Percentiles rank a stretch among this genome's conserved stretches.
Evolutionary conservation across 495 filamentous ascomycete genomes (phyloP).

Genomic region (Penicillium coffeae): DNA sequence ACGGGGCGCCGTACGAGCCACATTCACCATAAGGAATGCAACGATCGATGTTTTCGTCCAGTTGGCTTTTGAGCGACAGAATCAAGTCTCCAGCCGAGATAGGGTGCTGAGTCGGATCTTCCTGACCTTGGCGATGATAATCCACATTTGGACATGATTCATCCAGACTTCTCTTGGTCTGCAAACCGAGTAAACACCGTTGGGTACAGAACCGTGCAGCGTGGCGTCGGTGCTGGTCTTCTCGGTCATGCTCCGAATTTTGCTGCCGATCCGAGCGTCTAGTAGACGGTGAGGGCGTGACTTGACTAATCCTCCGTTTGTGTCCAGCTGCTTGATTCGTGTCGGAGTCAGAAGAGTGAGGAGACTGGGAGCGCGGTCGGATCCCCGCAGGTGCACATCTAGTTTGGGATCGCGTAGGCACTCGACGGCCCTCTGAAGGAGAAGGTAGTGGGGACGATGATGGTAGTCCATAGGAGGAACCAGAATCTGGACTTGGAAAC

Average conservation of each 20-base stretch:
- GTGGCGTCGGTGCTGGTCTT: conserved; percentile 2
- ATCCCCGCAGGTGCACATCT: conserved; percentile 10
- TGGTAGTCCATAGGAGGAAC: conserved; percentile 17
- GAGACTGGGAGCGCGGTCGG: conserved; percentile 3
- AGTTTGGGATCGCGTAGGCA: conserved; percentile 18
- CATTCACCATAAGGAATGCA: conserved; percentile 19
- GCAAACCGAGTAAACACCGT: conserved; percentile 43
- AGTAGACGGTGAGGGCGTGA: conserved; percentile 12
- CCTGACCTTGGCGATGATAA: conserved; percentile 21
- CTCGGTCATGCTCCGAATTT: conserved; percentile 5
- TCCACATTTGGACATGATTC: conserved; percentile 38
- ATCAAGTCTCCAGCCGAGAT: conserved; percentile 15
- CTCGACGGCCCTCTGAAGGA: conserved; percentile 13
- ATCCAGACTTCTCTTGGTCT: conserved; percentile 32
- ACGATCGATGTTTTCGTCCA: conserved; percentile 27
- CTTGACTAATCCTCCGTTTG: conserved; percentile 26
- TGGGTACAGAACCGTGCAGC: conserved; percentile 42
- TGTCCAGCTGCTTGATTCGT: conserved; percentile 17
- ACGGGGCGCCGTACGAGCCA: conserved; percentile 30
- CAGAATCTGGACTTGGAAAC: conserved; percentile 13
- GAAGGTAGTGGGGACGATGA: conserved; percentile 15
- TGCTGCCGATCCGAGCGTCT: conserved; percentile 11
- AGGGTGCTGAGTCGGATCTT: conserved; percentile 13
- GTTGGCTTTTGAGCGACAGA: conserved; percentile 16
- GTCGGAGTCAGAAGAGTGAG: conserved; percentile 20